phyloP scores from a whole-genome alignment of 371 early-diverging fungal species.

The Blastocladiella emersonii region DNA sequence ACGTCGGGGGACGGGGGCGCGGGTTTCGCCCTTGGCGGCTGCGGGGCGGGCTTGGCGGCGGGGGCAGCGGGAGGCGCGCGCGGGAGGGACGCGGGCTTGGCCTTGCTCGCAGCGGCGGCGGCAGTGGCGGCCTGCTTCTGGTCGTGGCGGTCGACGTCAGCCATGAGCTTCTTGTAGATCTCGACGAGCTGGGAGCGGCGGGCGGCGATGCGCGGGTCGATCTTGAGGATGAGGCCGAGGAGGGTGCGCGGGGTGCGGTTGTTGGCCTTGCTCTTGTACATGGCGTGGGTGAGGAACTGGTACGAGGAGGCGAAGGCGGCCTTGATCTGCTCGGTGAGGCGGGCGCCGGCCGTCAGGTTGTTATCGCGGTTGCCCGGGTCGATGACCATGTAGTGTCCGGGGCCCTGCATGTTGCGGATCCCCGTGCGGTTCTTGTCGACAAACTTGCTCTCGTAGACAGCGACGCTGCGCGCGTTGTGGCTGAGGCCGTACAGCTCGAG shows the following conservation, averaged over 20 bases:
- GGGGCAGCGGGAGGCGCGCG: too few relatives aligned
- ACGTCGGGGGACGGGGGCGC: too few relatives aligned
- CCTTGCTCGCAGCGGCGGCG: too few relatives aligned
- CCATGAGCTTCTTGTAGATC: too few relatives aligned
- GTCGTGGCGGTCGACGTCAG: too few relatives aligned
- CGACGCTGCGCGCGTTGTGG: too few relatives aligned
- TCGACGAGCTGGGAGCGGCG: neutral
- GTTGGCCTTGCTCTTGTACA: neutral
- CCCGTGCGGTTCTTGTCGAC: neutral
- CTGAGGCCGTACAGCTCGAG: constrained; percentile 78
- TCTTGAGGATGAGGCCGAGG: neutral
- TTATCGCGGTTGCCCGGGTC: neutral
- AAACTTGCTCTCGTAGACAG: too few relatives aligned
- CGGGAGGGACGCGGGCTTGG: too few relatives aligned
- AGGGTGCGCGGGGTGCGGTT: neutral
- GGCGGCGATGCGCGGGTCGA: neutral
- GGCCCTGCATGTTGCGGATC: neutral
- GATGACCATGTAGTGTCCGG: neutral
- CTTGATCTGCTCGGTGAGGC: neutral
- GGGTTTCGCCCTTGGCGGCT: too few relatives aligned
- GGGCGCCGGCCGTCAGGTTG: neutral
- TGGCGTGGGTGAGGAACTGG: neutral
- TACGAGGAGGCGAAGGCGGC: neutral
- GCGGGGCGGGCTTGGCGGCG: too few relatives aligned
- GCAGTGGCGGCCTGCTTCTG: too few relatives aligned